Base-by-base conservation (phyloP, 2,329 filamentous ascomycete species). In the Herpotrichia juniperi region DNA sequence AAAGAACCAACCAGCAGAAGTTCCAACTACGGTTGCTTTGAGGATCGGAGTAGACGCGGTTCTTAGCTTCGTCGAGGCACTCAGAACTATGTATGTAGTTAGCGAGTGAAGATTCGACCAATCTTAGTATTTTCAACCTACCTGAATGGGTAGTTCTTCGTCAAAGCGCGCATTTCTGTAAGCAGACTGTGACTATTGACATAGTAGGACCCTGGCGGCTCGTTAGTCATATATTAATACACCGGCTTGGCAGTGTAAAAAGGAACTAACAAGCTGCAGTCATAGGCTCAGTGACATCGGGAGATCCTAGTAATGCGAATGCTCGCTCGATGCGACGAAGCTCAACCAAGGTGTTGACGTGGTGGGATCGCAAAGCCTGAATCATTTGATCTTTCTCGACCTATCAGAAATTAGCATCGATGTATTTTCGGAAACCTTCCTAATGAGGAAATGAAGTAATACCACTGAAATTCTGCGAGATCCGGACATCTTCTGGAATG, bases 11-110 rank as follows among this genome's bases (percentile, higher is more conserved):
- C 88, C 88, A 91, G 35, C 87, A 88, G 61, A 88, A 78, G 66
- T 91, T 92, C 88, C 89, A 91, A 67, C 87, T 90, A 21, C 85
- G 81, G 61, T 85, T 86, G 57, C 85, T 88, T 16, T 80, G 76
- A 0, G 87, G 86, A 56, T 91, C 88, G 24, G 75, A 77, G 48
- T 81, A 78, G 2, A 91, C 88, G 19, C 86, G 78, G 49, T 76
- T 73, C 62, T 87, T 86, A 0, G 88, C 88, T 63, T 89, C 87
- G 44, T 83, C 79, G 1, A 91, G 68, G 28, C 87, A 80, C 43
- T 86, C 84, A 11, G 82, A 83, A 58, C 83, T 84, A 45, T 32
- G 7, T 44, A 40, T 37, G n/a, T 25, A 31, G 26, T 42, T 24
- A 50, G 46, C 16, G 19, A 22, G 16, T 7, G 11, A 28, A 39